These are phyloP conservation scores for Verticillium klebahnii DNA, from an alignment of 2,329 filamentous ascomycete species.

Conservation along the genomic window DNA sequence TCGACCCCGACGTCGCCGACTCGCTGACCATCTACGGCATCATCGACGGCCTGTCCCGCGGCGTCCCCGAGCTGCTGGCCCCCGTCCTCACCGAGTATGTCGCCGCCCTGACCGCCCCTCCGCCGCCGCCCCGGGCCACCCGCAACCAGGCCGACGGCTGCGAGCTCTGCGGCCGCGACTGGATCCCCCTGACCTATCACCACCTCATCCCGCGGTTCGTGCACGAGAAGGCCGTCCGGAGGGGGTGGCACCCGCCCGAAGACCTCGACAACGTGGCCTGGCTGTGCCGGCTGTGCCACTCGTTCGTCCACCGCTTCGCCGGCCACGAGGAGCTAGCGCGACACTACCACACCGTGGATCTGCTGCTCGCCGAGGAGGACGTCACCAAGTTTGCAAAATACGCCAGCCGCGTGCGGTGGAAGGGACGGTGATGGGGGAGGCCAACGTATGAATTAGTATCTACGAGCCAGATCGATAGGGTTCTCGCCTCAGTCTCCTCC, in stretches of 20 bases:
- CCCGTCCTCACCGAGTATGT: constrained; percentile 63
- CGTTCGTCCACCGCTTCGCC: constrained; percentile 72
- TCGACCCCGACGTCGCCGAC: constrained; percentile 60
- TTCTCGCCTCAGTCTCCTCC: neutral
- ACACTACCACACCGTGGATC: constrained; percentile 68
- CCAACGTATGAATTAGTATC: neutral
- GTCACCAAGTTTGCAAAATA: constrained; percentile 67
- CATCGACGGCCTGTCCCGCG: constrained; percentile 34
- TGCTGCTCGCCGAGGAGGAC: constrained; percentile 65
- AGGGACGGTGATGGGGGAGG: constrained; percentile 31
- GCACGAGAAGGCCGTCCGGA: constrained; percentile 70
- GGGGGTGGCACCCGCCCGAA: constrained; percentile 74
- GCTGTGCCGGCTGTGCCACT: constrained; percentile 81
- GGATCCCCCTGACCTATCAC: constrained; percentile 76
- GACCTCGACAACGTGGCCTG: constrained; percentile 77
- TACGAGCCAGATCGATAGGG: neutral
- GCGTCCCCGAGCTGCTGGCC: constrained; percentile 49
- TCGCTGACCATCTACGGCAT: constrained; percentile 65
- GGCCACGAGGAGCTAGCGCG: constrained; percentile 73
- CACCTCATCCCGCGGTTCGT: constrained; percentile 78
- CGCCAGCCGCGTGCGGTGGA: constrained; percentile 73
- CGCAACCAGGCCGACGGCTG: constrained; percentile 51
- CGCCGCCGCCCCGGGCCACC: constrained; percentile 58
- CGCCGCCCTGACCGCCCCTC: constrained; percentile 49
- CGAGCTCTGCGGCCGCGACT: constrained; percentile 71